Base-by-base conservation (phyloP, 139 green algal genomes). In the Chlamydomonas sphaeroides region DNA sequence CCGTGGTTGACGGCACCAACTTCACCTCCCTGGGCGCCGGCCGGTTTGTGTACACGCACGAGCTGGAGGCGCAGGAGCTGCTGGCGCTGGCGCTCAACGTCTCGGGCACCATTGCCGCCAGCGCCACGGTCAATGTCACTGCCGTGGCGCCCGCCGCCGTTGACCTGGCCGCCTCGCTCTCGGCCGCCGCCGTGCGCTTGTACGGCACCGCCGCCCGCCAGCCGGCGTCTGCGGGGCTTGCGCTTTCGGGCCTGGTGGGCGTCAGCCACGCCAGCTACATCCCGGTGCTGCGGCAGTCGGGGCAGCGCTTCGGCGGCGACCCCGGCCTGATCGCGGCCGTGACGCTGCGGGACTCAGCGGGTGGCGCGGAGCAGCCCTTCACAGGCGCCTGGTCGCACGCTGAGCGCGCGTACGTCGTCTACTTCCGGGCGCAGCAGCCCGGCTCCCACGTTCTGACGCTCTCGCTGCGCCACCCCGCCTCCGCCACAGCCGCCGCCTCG, bases 1-100 rank as follows among this genome's bases (percentile, higher is more conserved):
- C 57, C 48, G n/a, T 75, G 4, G 11, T 84, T 0, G 3, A 41
- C 2, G 77, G 65, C 28, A 15, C 65, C 25, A 75, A 75, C 45
- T 84, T 84, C 77, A 84, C 39, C 10, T 11, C 41, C 14, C 15
- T 56, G 35, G 45, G 45, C 39, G 35, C 45, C 76, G 74, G 74
- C 3, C 18, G 32, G 15, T 84, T 76, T 48, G 35, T 28, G 28
- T 75, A 67, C 65, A 26, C 72, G 14, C 49, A 74, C 33, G 33
- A 28, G 15, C 48, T 84, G 17, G 63, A 75, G 59, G 77, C 77
- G 0, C 77, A 68, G 35, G 77, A 84, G 77, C n/a, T 21, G 28
- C 65, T 84, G 26, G 68, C 49, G 2, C 36, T 57, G 5, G 33
- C 32, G 33, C 77, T 84, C 17, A 41, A 33, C 65, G 48, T 84